Conservation (phyloP, 306 rosid genomes). For the Fragaria ananassa region DNA sequence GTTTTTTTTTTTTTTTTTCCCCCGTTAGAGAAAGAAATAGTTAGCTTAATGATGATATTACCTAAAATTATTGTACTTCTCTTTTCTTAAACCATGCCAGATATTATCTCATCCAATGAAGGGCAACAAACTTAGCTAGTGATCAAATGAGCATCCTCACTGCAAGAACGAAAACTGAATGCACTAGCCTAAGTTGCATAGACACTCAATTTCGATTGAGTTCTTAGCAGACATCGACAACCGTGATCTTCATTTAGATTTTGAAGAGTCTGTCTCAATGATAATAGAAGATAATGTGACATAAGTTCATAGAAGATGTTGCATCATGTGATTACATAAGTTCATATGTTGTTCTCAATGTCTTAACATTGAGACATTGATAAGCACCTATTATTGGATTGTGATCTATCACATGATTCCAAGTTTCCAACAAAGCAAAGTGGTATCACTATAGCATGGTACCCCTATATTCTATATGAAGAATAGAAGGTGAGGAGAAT, state of each 20-base stretch:
- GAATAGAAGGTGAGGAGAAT: constrained; percentile 3
- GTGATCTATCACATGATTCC: constrained; percentile 2
- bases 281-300: not conserved
- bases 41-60: not conserved
- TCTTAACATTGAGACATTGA: too few relatives aligned
- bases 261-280: not conserved
- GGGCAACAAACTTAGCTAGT: not conserved
- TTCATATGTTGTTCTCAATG: not conserved
- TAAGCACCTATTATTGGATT: not conserved
- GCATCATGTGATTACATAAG: not conserved
- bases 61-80: not conserved
- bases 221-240: not conserved
- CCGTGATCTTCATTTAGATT: not conserved
- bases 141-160: not conserved
- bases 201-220: not conserved
- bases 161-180: not conserved
- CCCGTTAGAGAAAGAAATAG: not conserved
- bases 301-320: not conserved
- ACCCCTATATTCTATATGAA: not conserved
- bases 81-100: not conserved
- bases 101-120: not conserved
- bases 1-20: not conserved
- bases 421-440: constrained; percentile 6
- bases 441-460: not conserved
- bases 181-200: too few relatives aligned